Evolutionary conservation across 2,329 filamentous ascomycete genomes (phyloP).

Genomic region (Orbilia brochopaga): DNA sequence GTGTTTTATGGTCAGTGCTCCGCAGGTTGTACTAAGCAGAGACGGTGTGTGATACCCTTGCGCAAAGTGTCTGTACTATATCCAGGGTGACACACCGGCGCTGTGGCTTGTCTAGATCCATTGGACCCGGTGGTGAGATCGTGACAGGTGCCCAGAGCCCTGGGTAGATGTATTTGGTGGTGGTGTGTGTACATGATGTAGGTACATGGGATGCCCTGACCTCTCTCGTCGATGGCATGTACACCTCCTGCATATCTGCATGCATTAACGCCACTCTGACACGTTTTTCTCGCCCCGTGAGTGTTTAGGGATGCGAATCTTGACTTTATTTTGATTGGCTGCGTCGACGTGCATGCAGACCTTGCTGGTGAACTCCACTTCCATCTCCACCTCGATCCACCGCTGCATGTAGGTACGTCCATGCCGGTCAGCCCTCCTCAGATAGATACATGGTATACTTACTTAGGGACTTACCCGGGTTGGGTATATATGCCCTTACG

Average conservation of each 20-base stretch:
- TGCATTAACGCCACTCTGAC: conserved; percentile 7
- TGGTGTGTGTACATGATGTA: background rate
- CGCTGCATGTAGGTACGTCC: background rate
- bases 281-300: conserved; percentile 6
- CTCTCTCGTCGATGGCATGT: background rate
- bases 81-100: background rate
- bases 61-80: background rate
- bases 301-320: conserved; percentile 8
- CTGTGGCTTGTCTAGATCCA: conserved; percentile 1
- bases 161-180: background rate
- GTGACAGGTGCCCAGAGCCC: conserved; percentile 1
- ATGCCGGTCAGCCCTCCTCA: background rate
- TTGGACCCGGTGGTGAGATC: background rate
- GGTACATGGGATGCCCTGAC: background rate
- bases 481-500: no score
- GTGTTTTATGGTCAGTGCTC: background rate
- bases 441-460: no score
- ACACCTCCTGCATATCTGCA: conserved; percentile 5
- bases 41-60: background rate
- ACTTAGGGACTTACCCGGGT: no score
- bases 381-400: background rate
- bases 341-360: background rate
- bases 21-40: background rate
- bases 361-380: background rate
- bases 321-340: background rate